Evolutionary conservation across 208 protist species (phyloP).

Genomic region (Phytomonas sp.): DNA sequence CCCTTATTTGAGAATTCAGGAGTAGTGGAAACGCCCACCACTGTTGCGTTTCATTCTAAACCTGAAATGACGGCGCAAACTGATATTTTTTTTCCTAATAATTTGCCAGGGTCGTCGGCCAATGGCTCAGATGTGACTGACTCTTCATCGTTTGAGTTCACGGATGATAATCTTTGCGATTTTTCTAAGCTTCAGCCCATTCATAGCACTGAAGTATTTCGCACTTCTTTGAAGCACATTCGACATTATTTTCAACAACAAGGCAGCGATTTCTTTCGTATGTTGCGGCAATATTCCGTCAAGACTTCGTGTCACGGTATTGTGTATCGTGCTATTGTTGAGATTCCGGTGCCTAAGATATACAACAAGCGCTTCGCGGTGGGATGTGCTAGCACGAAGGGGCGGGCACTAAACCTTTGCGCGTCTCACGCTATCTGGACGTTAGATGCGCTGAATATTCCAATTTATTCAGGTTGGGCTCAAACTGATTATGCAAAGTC

Average conservation of each 20-base stretch:
- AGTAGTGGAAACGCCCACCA: background rate
- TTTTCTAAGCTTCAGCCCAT: conserved; percentile 34
- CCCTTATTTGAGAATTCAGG: background rate
- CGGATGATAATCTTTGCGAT: conserved; percentile 71
- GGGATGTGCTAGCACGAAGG: conserved; percentile 50
- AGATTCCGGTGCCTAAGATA: conserved; percentile 44
- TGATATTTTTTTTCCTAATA: background rate
- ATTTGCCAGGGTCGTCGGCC: background rate
- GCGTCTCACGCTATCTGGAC: conserved; percentile 46
- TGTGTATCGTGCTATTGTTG: conserved; percentile 67
- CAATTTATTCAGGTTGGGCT: conserved; percentile 31
- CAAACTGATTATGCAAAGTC: conserved; percentile 36
- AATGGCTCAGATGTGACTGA: background rate
- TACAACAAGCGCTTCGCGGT: conserved; percentile 60
- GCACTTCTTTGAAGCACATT: conserved; percentile 21
- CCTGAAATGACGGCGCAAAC: background rate
- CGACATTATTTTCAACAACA: conserved; percentile 27
- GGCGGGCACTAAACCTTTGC: conserved; percentile 40
- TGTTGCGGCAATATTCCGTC: conserved; percentile 62
- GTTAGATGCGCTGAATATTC: conserved; percentile 50
- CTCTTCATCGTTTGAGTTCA: conserved; percentile 9
- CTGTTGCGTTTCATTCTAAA: background rate
- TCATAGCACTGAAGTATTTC: conserved; percentile 41
- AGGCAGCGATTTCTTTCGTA: conserved; percentile 45
- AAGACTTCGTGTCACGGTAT: conserved; percentile 23